Base-by-base conservation (phyloP, 2,329 filamentous ascomycete genomes). In the Talaromyces verruculosus region DNA sequence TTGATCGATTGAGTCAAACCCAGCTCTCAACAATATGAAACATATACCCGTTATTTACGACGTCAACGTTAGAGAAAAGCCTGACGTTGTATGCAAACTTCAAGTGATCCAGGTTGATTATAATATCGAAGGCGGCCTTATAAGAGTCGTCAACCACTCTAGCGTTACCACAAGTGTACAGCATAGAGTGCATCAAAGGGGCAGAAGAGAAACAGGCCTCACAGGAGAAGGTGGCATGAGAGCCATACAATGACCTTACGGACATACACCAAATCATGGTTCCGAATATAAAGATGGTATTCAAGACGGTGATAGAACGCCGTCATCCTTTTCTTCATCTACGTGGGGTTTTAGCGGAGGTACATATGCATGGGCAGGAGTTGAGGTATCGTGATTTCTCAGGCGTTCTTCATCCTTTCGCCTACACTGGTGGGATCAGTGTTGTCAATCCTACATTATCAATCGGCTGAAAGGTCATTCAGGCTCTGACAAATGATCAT, bases 1-100 rank as follows among this genome's bases (percentile, higher is more conserved):
- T 74, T 90, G 65, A 90, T 90, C 68, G 87, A 90, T 75, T 90
- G 83, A 88, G 17, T 13, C 39, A 2, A 30, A 17, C 7, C 4
- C 22, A 28, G 57, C 19, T 37, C 30, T 37, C 51, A 19, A 39
- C 5, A 55, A 17, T 5, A 30, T 22, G 30, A 11, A 30, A 35
- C 17, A 35, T 8, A 33, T 17, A 19, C 19, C 25, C 28, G 5
- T 17, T 11, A 28, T 49, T 37, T 28, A 28, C 37, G 53, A 37
- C 47, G 47, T 19, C 8, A 13, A 25, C 19, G 30, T 51, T 51
- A 17, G 28, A 37, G 5, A 49, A 49, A 25, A 35, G n/a, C 5
- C 35, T 19, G 3, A 28, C 43, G 59, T 28, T 19, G 30, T 41
- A 41, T 33, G 10, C 25, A 10, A 37, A 19, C 5, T 62, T 39